Percentiles rank a stretch among this genome's conserved stretches.
Evolutionary conservation across 2,329 filamentous ascomycete genomes (phyloP).

Genomic region (Colletotrichum trifolii): DNA sequence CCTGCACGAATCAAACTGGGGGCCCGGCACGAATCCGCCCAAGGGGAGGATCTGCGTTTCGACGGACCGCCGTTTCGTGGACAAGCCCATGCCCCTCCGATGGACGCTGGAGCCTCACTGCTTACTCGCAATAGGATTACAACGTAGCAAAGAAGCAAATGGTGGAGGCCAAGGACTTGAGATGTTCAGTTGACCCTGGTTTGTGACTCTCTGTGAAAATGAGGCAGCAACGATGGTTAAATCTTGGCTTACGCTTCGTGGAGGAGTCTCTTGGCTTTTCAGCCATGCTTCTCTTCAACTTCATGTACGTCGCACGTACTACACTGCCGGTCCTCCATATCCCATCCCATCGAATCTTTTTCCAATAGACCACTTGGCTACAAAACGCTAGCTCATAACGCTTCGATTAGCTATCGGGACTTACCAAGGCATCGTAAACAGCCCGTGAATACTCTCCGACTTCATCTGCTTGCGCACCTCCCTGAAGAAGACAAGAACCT

Average conservation of each 20-base stretch:
- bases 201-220: too few species aligned
- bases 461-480: neutral
- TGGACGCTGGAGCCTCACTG: conserved; percentile 37
- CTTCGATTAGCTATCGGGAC: neutral
- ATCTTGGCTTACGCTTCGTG: too few species aligned
- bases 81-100: conserved; percentile 61
- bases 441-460: neutral
- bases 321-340: neutral
- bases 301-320: too few species aligned
- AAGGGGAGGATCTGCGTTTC: conserved; percentile 63
- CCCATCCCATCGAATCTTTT: neutral
- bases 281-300: too few species aligned
- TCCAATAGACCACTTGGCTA: neutral
- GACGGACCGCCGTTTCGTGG: conserved; percentile 66
- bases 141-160: conserved; percentile 6
- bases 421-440: neutral
- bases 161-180: neutral
- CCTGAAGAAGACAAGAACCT: neutral
- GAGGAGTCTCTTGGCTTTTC: too few species aligned
- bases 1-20: conserved; percentile 63
- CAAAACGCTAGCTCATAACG: neutral
- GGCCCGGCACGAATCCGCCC: conserved; percentile 62
- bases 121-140: neutral
- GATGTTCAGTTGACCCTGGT: neutral
- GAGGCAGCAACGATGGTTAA: neutral